phyloP scores from a whole-genome alignment of 176 grass and related monocot species.

The Hyparrhenia diplandra region DNA sequence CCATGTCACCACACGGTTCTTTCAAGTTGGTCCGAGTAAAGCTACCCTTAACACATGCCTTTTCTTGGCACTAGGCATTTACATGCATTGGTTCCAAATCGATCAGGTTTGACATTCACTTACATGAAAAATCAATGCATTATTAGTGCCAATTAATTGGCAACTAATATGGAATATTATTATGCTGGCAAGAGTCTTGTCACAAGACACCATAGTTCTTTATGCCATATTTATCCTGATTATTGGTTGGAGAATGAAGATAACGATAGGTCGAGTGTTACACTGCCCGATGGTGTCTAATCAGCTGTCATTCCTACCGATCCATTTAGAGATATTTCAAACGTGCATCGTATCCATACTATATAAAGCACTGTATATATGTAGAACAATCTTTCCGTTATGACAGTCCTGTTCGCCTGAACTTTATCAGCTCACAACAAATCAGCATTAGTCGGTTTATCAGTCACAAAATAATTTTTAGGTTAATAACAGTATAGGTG shows the following conservation, averaged over 20 bases:
- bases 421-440: too few species aligned
- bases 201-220: not conserved
- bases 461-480: not conserved
- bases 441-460: too few species aligned
- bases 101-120: not conserved
- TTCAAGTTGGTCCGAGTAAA: not conserved
- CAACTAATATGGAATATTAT: not conserved
- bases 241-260: constrained; percentile 10
- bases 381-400: not conserved
- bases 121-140: not conserved
- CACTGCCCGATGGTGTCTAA: not conserved
- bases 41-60: not conserved
- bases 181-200: too few species aligned
- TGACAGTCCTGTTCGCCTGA: too few species aligned
- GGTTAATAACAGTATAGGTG: not conserved
- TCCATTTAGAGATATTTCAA: not conserved
- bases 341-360: not conserved
- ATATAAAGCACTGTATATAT: not conserved
- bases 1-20: not conserved
- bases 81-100: not conserved
- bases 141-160: not conserved
- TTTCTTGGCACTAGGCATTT: not conserved
- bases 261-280: not conserved
- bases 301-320: constrained; percentile 13
- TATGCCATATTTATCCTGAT: not conserved